phyloP scores from a whole-genome alignment of 2,329 filamentous ascomycete genomes.

The Alternaria consortialis region DNA sequence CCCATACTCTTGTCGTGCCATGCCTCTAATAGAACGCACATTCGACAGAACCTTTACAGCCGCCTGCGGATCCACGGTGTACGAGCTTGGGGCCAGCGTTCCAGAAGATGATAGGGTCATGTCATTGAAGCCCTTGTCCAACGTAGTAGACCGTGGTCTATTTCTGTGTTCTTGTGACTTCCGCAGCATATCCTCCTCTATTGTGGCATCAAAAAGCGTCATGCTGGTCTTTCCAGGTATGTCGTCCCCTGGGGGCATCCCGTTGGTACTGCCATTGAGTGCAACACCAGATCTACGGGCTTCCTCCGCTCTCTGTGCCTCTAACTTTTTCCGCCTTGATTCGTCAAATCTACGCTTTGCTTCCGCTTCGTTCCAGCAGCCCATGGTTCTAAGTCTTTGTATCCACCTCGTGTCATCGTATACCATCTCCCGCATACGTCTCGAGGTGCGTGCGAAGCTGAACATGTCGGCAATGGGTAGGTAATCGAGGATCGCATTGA shows the following conservation, averaged over 20 bases:
- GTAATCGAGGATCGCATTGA: slow-evolving; percentile 88
- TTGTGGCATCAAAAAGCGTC: slow-evolving; percentile 77
- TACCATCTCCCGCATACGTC: slow-evolving; percentile 94
- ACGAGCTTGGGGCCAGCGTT: slow-evolving; percentile 39
- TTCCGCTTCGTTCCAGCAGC: slow-evolving; percentile 89
- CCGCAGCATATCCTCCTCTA: slow-evolving; percentile 69
- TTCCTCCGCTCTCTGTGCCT: slow-evolving; percentile 62
- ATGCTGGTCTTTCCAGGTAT: slow-evolving; percentile 55
- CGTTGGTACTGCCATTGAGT: slow-evolving; percentile 47
- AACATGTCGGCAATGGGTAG: slow-evolving; percentile 86
- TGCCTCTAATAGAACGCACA: slow-evolving; percentile 80
- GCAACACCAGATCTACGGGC: slow-evolving; percentile 46
- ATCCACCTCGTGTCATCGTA: slow-evolving; percentile 99
- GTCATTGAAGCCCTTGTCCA: slow-evolving; percentile 81
- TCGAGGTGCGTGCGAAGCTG: slow-evolving; percentile 83
- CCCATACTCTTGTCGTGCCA: slow-evolving; percentile 88
- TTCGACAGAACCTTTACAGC: slow-evolving; percentile 75
- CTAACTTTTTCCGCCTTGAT: slow-evolving; percentile 64
- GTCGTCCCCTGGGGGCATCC: slow-evolving; percentile 46
- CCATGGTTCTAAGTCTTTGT: slow-evolving; percentile 82
- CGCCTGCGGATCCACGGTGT: slow-evolving; percentile 64
- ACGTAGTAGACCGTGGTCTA: slow-evolving; percentile 43
- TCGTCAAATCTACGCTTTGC: slow-evolving; percentile 84
- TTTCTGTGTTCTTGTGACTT: slow-evolving; percentile 47
- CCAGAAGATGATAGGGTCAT: slow-evolving; percentile 63